Evolutionary conservation across 2,329 filamentous ascomycete genomes (phyloP), one percentile per base, ranked within the genome.

Genomic region (Pseudopyrenochaeta lycopersici): DNA sequence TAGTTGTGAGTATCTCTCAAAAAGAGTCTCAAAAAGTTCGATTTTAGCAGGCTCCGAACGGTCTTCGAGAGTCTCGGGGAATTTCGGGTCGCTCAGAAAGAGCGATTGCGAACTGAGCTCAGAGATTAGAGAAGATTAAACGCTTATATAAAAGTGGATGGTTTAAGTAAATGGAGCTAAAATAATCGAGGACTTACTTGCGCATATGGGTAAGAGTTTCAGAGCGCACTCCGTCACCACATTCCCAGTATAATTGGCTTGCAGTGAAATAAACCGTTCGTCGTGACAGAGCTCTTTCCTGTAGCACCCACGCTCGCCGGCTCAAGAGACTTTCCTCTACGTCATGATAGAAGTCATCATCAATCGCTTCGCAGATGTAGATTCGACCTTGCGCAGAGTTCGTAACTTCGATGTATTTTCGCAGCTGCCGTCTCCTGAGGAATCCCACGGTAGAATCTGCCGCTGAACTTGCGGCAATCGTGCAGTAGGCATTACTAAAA

Each of bases 181-280:
- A n/a, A 11, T 35, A 17, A 35, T 35, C 12, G 11, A 17, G 15
- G 15, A 35, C 32, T 35, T 35, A 35, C 32, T 35, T 35, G 12
- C 15, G 12, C 12, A 35, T 14, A 17, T 17, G 32, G 4, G 32
- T 17, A 14, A 35, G 32, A n/a, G 32, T 60, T 33, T 63, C 57
- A 15, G 56, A 63, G 7, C 51, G 43, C 2, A 63, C 39, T 1
- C 60, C 57, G 14, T 47, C 11, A 2, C 60, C 56, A 39, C 66
- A 68, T 30, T 70, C 66, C 56, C 58, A 70, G 27, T 68, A 70
- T 2, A 52, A 46, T 31, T 70, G 66, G 3, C 40, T 49, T 1
- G 59, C 43, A 0, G 65, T 61, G 43, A 66, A 70, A 43, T 62
- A 58, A 9, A 68, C 61, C 7, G 58, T 63, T 18, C 65, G 46